Evolutionary conservation across 768 basidiomycete species (phyloP), one percentile per base, ranked within the genome.

Genomic region (Panaeolus papilionaceus): DNA sequence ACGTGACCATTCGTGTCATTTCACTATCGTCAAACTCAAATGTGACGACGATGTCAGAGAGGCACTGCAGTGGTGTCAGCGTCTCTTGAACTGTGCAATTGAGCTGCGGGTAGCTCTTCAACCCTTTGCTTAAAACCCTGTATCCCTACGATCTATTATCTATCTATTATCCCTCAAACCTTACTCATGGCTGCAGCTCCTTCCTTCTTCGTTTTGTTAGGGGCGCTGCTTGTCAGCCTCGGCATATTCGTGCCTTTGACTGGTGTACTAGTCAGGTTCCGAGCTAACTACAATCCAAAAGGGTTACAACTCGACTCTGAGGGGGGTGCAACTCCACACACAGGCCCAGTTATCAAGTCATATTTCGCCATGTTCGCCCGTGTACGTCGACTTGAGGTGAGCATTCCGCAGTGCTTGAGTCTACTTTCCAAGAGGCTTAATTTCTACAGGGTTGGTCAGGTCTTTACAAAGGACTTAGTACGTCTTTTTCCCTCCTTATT

Each of bases 241-340:
- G 82, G 79, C 40, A 75, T 91, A 33, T 79, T 87, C 18, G 86
- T 92, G 4, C 87, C 89, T 11, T 78, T 93, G 12, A 84, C 87
- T 8, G 93, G 92, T 4, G 82, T 89, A 12, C 82, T 94, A 10
- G 89, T 94, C 8, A 85, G 93, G 61, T 89, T 92, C 75, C 84
- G 94, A 77, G 92, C 92, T 38, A 93, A 95, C 75, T 95, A 92
- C 81, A 93, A 92, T 73, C 94, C 94, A 2, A 92, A 91, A 76
- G 92, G 91, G 40, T 87, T 95, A 45, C 92, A 90, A 64, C 83
- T 95, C 45, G 93, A 94, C 76, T 80, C 84, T 38, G 92, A 93
- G 74, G 92, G 91, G 38, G 88, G 85, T 61, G 90, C 87, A n/a
- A 85, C 89, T 76, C 87, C 92, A 0, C 88, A 93, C 72, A 90